Percentiles rank a stretch among this genome's conserved stretches.
Conservation (phyloP, 192 early-diverging fungal genomes). For the Helicostylum pulchrum region DNA sequence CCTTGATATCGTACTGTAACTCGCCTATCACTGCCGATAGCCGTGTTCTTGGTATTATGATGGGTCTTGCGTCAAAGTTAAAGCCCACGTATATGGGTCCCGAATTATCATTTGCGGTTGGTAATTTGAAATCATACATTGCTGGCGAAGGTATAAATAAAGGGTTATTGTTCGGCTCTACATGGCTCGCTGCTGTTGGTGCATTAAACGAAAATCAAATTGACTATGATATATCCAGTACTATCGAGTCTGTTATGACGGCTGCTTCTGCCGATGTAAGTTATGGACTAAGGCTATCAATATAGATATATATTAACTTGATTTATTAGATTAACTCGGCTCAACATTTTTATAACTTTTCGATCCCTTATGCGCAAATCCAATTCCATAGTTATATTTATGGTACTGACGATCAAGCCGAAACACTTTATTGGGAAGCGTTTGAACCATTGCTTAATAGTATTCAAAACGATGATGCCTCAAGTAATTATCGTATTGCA, state of each 20-base stretch:
- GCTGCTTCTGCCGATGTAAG: constrained; percentile 18
- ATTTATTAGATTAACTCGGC: constrained; percentile 12
- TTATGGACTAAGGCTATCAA: neutral
- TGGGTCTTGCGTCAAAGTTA: constrained; percentile 27
- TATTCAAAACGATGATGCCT: constrained; percentile 15
- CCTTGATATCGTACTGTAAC: constrained; percentile 5
- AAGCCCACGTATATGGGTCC: constrained; percentile 8
- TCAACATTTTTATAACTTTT: constrained; percentile 31
- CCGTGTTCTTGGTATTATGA: constrained; percentile 22
- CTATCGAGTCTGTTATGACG: too few species aligned
- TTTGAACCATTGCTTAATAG: constrained; percentile 14
- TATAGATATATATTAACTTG: neutral
- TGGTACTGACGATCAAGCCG: neutral
- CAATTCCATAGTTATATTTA: constrained; percentile 2
- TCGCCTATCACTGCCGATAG: constrained; percentile 10
- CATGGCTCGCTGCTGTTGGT: constrained; percentile 24
- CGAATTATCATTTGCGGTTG: constrained; percentile 2
- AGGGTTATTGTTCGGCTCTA: constrained; percentile 15
- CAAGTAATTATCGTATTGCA: constrained; percentile 13
- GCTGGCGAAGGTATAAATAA: constrained; percentile 1
- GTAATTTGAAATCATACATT: constrained; percentile 4
- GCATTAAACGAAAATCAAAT: neutral
- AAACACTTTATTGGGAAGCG: constrained; percentile 13
- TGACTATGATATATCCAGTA: constrained; percentile 3
- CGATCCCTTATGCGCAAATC: constrained; percentile 20